Conservation (phyloP, 148 eudicot genomes). For the Amaranthus palmeri region DNA sequence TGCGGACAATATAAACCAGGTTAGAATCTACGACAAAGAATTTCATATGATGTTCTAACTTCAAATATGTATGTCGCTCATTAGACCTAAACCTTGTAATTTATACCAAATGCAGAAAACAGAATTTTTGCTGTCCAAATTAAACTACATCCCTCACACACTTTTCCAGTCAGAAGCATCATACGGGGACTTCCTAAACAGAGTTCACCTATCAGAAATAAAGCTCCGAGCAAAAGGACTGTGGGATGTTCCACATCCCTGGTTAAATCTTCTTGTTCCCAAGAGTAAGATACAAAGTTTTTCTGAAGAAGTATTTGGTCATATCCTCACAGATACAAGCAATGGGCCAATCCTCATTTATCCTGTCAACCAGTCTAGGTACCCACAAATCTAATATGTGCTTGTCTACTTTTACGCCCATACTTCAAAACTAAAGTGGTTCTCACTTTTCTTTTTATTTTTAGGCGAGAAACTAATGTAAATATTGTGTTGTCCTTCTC, state of each 20-base stretch:
- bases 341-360: constrained; percentile 85
- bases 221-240: constrained; percentile 68
- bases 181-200: constrained; percentile 70
- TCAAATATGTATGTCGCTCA: constrained; percentile 4
- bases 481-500: constrained; percentile 10
- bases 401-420: background rate
- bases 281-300: constrained; percentile 57
- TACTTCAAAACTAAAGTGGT: background rate
- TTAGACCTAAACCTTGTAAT: constrained; percentile 14
- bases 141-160: constrained; percentile 54
- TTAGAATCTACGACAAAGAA: constrained; percentile 24
- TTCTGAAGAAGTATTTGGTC: constrained; percentile 65
- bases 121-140: constrained; percentile 36
- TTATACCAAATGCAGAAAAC: constrained; percentile 49
- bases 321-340: constrained; percentile 62
- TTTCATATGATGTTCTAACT: background rate
- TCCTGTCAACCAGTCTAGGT: constrained; percentile 87
- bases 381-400: constrained; percentile 9
- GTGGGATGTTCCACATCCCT: constrained; percentile 94
- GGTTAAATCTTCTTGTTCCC: constrained; percentile 90
- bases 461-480: constrained; percentile 5
- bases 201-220: constrained; percentile 72
- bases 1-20: constrained; percentile 43
- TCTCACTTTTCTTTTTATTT: background rate
- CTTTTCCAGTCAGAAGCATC: constrained; percentile 63